A percentile compares a stretch with the other conserved stretches of the same genome.
Conservation (phyloP, 83 land plant genomes). For the Larix sibirica region DNA sequence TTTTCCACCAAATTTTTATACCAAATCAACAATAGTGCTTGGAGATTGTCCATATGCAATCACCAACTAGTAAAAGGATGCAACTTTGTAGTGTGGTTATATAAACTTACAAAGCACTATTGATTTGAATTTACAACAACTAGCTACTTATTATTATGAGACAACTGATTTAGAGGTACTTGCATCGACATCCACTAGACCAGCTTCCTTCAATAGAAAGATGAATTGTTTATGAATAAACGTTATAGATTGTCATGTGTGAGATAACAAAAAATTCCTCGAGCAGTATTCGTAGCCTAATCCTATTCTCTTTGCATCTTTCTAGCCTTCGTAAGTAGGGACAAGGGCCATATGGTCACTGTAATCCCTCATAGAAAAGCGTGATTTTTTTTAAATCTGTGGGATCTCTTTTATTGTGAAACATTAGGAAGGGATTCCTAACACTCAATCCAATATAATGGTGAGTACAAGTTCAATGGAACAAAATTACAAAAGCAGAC, state of each 20-base stretch:
- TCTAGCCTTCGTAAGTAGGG: constrained; percentile 89
- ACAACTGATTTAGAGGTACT: constrained; percentile 40
- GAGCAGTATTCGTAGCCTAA: constrained; percentile 80
- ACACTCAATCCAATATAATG: too few species aligned
- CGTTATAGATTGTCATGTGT: constrained; percentile 79
- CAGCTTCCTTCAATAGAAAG: constrained; percentile 68
- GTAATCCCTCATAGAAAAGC: constrained; percentile 76
- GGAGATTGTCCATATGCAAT: too few species aligned
- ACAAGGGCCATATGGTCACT: constrained; percentile 96
- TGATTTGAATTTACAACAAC: too few species aligned
- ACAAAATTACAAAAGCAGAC: too few species aligned
- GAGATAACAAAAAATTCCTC: constrained; percentile 83
- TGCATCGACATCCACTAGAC: constrained; percentile 53
- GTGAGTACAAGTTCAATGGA: too few species aligned
- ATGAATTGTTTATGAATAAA: constrained; percentile 80
- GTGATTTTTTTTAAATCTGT: constrained; percentile 31
- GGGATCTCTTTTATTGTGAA: too few species aligned
- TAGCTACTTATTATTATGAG: constrained; percentile 32
- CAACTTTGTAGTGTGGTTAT: too few species aligned
- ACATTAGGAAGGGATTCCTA: too few species aligned
- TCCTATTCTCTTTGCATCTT: constrained; percentile 80
- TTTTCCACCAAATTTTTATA: too few species aligned
- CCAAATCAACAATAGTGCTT: too few species aligned
- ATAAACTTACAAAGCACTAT: too few species aligned
- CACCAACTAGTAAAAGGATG: too few species aligned